Evolutionary conservation across 176 grass and related monocot genomes (phyloP), one percentile per base, ranked within the genome.

Genomic region (Olyra latifolia): DNA sequence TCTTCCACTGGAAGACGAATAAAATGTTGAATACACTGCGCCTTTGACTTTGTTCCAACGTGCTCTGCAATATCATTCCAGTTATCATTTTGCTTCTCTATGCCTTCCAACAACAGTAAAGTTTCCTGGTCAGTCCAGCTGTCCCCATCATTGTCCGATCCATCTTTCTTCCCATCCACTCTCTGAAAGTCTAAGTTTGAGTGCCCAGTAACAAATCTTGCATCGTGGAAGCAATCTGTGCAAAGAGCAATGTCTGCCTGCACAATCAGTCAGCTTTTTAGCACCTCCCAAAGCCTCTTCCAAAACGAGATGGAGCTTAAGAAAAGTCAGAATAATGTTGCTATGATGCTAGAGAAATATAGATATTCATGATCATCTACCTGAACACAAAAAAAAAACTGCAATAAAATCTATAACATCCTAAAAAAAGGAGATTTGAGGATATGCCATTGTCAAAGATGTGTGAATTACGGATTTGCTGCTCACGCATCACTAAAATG

Each of bases 121-220:
- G 93, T 99, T 92, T 99, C 96, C 76, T 93, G 88, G 80, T 99
- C 82, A 63, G 93, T 95, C 96, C 96, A 99, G 73, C 24, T 91
- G 69, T 99, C 91, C 46, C 84, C 83, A 10, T 91, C 93, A 79
- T 68, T 53, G 55, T 89, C 86, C 44, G 72, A 52, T 84, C 86
- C 75, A 78, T 91, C 93, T 78, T 85, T 90, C 71, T 74, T 83
- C 28, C 84, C 89, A 75, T 99, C 93, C 44, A 93, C 67, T 88
- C 88, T 93, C 69, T 86, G 60, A 91, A 95, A 99, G 86, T 99
- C 97, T 76, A 99, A 81, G 75, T 84, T 95, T 50, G 92, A 95
- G 80, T 99, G 97, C 10, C 90, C 97, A 76, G 70, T 83, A 82
- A 95, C 66, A 87, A 89, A 99, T 90, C 82, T 95, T 67, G 85